Evolutionary conservation across 371 early-diverging fungal genomes (phyloP), one percentile per base, ranked within the genome.

Genomic region (Mortierella sp.): DNA sequence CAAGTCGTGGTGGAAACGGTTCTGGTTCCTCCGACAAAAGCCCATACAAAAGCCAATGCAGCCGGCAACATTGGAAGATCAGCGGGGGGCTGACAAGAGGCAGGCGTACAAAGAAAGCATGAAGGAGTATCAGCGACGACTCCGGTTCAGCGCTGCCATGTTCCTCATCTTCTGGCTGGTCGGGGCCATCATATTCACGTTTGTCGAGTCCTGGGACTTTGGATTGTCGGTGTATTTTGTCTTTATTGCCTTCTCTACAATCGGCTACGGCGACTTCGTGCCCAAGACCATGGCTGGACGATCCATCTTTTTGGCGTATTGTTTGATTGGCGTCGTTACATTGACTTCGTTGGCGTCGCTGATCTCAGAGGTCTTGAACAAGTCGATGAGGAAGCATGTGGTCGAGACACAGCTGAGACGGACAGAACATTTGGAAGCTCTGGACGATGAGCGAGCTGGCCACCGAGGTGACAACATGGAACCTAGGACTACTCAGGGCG

Each of bases 301-400:
- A 28, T 31, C 79, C n/a, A 69, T 81, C 19, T 85, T 85, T 51
- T 26, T 81, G 44, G 72, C 67, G 6, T 81, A 85, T 53, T 78
- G 78, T 59, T 51, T 85, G 34, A 46, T 81, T 13, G 82, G 81
- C 1, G 81, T 85, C 0, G 82, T 79, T 5, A 48, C 86, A 14
- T 24, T 85, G 81, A 81, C 86, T 5, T 85, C 79, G 40, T 48
- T 85, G 43, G 86, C 86, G 16, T 81, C 86, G 10, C 19, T 85
- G 26, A 72, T 78, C 14, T 70, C 86, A 5, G 86, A 85, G n/a
- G 77, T 79, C 28, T 24, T 85, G 57, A 79, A 77, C 53, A 85
- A 85, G 69, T 13, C 72, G 2, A 79, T 85, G 78, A 53, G 82
- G 54, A 72, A 73, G 28, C 81, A 85, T 71, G 79, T 85, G 16